Conservation (phyloP, 2,329 filamentous ascomycete genomes). For the Clarireedia sp. region DNA sequence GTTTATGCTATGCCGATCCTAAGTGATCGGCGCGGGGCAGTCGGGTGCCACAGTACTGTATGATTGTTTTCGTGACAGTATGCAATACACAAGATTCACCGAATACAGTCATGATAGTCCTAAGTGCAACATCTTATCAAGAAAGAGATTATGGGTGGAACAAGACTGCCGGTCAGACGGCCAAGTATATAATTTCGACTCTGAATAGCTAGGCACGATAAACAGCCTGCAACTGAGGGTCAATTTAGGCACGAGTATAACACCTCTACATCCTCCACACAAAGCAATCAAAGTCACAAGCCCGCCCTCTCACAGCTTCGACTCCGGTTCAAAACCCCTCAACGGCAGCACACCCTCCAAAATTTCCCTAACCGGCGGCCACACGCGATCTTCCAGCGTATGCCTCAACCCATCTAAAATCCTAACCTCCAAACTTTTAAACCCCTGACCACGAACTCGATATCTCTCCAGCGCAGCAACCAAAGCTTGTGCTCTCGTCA, state of each 20-base stretch:
- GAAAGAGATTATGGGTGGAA: too few relatives aligned
- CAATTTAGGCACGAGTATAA: not conserved
- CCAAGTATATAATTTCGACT: too few relatives aligned
- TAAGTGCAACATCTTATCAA: too few relatives aligned
- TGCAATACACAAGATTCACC: too few relatives aligned
- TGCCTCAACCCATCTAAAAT: constrained; percentile 6
- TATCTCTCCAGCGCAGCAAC: constrained; percentile 4
- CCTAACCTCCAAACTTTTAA: constrained; percentile 10
- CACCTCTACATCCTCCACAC: not conserved
- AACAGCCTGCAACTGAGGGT: too few relatives aligned
- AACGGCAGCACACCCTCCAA: constrained; percentile 5
- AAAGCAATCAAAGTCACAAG: not conserved
- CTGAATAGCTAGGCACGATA: too few relatives aligned
- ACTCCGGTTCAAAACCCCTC: not conserved
- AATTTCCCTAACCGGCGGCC: constrained; percentile 9
- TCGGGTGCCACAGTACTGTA: too few relatives aligned
- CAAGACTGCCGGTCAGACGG: too few relatives aligned
- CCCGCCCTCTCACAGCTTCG: not conserved
- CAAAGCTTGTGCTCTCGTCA: constrained; percentile 6
- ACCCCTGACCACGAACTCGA: constrained; percentile 7
- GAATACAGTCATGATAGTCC: too few relatives aligned
- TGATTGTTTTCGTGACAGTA: too few relatives aligned
- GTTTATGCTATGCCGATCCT: too few relatives aligned
- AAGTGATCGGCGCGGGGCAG: too few relatives aligned
- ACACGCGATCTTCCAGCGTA: constrained; percentile 5